phyloP scores from a whole-genome alignment of 176 grass and related monocot genomes.

The Eleusine indica region DNA sequence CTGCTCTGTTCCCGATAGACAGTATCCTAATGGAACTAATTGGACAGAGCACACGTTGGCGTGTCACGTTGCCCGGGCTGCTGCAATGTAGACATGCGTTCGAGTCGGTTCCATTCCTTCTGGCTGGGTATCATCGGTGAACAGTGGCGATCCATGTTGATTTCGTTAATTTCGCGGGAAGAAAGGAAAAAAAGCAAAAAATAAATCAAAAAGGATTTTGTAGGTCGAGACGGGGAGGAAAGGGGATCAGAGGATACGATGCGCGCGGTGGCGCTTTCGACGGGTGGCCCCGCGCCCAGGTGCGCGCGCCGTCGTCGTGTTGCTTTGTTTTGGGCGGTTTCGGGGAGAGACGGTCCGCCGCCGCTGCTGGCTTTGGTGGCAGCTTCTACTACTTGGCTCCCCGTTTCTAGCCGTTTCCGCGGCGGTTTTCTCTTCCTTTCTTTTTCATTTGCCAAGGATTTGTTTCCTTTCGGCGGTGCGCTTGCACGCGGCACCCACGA shows the following conservation, averaged over 20 bases:
- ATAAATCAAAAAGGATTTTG: background rate
- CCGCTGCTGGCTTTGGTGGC: background rate
- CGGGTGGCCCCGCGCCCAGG: conserved; percentile 19
- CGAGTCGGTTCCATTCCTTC: conserved; percentile 19
- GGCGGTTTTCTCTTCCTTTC: background rate
- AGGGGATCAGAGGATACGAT: background rate
- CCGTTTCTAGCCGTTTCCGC: conserved; percentile 12
- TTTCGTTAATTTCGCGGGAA: background rate
- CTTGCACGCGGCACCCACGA: conserved; percentile 8
- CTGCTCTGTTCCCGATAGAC: background rate
- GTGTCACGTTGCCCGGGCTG: background rate
- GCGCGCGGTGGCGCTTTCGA: background rate
- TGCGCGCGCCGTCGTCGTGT: background rate
- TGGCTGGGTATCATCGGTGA: background rate
- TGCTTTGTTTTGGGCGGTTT: background rate
- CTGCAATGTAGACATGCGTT: conserved; percentile 21
- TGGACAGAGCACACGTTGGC: conserved; percentile 29
- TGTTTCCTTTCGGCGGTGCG: too few relatives aligned
- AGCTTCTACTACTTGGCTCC: background rate
- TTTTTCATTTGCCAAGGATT: too few relatives aligned
- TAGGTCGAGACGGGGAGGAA: background rate
- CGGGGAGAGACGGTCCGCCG: background rate
- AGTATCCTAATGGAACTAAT: background rate
- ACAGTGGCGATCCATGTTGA: background rate
- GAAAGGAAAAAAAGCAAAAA: too few relatives aligned